phyloP scores from a whole-genome alignment of 177 flowering plant species.

The Vitis hybrid region DNA sequence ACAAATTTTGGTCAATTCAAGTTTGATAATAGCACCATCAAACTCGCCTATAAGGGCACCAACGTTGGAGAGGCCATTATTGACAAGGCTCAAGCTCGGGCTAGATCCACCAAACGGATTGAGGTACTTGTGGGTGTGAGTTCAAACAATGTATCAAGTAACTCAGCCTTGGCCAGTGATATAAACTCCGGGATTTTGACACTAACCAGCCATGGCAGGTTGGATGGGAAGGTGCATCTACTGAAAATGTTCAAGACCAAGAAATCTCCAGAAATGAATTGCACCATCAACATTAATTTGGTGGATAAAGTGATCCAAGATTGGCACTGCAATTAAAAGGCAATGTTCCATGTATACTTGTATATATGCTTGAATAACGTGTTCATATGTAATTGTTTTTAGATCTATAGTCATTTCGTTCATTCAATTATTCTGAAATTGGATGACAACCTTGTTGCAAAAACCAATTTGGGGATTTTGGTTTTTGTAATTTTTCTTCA shows the following conservation, averaged over 20 bases:
- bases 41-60: conserved; percentile 9
- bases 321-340: no score
- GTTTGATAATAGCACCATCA: neutral
- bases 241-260: conserved; percentile 15
- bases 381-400: no score
- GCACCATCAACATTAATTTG: conserved; percentile 8
- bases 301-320: no score
- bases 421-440: no score
- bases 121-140: conserved; percentile 4
- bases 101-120: conserved; percentile 13
- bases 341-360: no score
- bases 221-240: conserved; percentile 19
- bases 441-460: no score
- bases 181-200: conserved; percentile 12
- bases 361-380: no score
- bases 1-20: conserved; percentile 9
- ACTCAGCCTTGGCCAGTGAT: conserved; percentile 6
- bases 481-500: no score
- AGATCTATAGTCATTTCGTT: no score
- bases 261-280: conserved; percentile 14
- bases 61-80: conserved; percentile 8
- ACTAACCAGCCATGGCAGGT: neutral
- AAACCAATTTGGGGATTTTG: no score
- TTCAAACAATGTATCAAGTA: neutral
- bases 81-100: neutral